phyloP scores from a whole-genome alignment of 768 basidiomycete genomes.

The Pisolithus tinctorius region DNA sequence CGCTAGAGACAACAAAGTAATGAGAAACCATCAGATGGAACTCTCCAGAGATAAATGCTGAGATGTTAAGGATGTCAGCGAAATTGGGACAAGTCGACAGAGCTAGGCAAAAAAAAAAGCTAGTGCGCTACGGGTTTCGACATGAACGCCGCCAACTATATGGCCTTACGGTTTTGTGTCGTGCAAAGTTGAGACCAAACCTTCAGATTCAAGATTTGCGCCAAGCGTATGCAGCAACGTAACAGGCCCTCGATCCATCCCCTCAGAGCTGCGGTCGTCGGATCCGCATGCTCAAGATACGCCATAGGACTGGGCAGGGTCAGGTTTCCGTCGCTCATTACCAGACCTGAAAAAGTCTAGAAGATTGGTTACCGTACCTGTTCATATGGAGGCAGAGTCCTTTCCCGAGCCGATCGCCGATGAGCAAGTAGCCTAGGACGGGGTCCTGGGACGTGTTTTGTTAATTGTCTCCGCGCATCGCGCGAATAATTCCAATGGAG shows the following conservation, averaged over 20 bases:
- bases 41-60: too few species aligned
- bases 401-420: too few species aligned
- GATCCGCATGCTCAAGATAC: conserved; percentile 1
- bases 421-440: too few species aligned
- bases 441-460: too few species aligned
- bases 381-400: too few species aligned
- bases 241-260: neutral
- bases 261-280: neutral
- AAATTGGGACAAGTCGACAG: too few species aligned
- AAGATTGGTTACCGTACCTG: neutral
- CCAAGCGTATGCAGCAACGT: neutral
- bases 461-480: too few species aligned
- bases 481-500: too few species aligned
- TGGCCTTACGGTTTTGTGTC: neutral
- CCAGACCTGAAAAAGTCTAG: neutral
- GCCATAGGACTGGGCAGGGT: neutral
- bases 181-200: neutral
- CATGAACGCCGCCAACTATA: neutral
- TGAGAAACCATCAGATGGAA: conserved; percentile 8
- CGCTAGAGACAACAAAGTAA: too few species aligned
- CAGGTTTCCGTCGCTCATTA: neutral
- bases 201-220: neutral
- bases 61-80: too few species aligned
- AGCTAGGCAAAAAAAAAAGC: neutral
- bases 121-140: neutral